phyloP scores from a whole-genome alignment of 1,284 basidiomycete species.

The Microbotryum lychnidis-dioicae region DNA sequence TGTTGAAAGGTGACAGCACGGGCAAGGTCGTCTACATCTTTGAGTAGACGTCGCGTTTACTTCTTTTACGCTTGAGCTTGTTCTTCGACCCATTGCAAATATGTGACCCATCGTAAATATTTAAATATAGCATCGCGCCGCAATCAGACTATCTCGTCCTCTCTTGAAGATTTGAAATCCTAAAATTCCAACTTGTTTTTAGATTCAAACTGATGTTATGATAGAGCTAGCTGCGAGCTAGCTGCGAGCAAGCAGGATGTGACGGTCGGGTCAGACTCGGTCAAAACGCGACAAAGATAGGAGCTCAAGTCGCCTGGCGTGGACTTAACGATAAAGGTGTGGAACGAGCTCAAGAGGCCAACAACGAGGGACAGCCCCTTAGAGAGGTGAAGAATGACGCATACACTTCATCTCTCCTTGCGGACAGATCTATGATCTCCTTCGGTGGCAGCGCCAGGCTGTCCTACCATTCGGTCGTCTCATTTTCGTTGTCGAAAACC shows the following conservation, averaged over 20 bases:
- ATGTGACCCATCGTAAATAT: too few relatives aligned
- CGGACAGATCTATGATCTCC: too few relatives aligned
- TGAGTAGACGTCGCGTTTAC: constrained; percentile 1
- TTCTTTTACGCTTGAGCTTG: background rate
- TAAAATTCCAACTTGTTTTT: too few relatives aligned
- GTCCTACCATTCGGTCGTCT: constrained; percentile 1
- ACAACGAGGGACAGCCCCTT: constrained; percentile 18
- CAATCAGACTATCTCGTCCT: too few relatives aligned
- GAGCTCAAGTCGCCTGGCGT: too few relatives aligned
- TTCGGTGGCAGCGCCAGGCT: too few relatives aligned
- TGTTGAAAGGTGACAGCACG: constrained; percentile 21
- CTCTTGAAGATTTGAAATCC: too few relatives aligned
- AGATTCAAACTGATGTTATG: background rate
- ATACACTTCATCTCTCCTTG: background rate
- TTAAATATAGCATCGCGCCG: too few relatives aligned
- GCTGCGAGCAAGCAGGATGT: background rate
- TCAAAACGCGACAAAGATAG: background rate
- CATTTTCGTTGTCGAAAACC: constrained; percentile 16
- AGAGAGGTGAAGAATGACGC: constrained; percentile 6
- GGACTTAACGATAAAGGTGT: constrained; percentile 9
- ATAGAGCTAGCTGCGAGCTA: constrained; percentile 10
- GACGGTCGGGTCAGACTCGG: too few relatives aligned
- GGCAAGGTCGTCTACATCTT: constrained; percentile 28
- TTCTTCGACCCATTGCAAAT: too few relatives aligned
- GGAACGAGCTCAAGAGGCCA: constrained; percentile 15